phyloP scores from a whole-genome alignment of 768 basidiomycete genomes.

The Rhizopogon roseolus region DNA sequence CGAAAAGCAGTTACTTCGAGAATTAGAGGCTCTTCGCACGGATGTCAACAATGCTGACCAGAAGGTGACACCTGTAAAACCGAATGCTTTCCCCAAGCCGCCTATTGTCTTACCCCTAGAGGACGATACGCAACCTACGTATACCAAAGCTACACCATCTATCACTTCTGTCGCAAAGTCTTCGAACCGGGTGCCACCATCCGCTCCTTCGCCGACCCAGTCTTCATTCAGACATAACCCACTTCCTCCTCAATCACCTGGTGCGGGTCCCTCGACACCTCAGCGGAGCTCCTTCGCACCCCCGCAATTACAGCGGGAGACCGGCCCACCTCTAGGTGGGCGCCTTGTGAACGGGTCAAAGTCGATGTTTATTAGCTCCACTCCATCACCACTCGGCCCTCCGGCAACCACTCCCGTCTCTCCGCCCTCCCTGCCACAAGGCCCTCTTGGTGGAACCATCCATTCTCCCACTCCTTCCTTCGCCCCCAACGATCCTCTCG shows the following conservation, averaged over 20 bases:
- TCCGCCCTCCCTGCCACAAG: conserved; percentile 23
- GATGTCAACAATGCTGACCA: conserved; percentile 71
- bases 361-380: conserved; percentile 71
- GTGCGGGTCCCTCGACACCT: conserved; percentile 48
- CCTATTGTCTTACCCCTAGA: conserved; percentile 59
- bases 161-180: conserved; percentile 17
- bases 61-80: conserved; percentile 43
- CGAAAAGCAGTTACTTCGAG: conserved; percentile 82
- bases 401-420: conserved; percentile 31
- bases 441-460: conserved; percentile 9
- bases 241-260: conserved; percentile 43
- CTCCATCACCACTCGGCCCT: conserved; percentile 32
- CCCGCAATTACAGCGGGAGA: conserved; percentile 17
- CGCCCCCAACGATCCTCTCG: conserved; percentile 14
- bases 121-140: conserved; percentile 40
- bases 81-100: conserved; percentile 56
- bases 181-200: conserved; percentile 15
- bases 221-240: conserved; percentile 23
- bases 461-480: conserved; percentile 6
- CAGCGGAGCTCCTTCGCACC: conserved; percentile 21
- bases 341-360: conserved; percentile 71
- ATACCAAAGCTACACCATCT: conserved; percentile 13
- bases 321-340: conserved; percentile 56
- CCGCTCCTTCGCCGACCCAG: conserved; percentile 13
- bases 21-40: conserved; percentile 77